Conservation (phyloP, 2,329 filamentous ascomycete species). For the Ceratocystis huliohia region DNA sequence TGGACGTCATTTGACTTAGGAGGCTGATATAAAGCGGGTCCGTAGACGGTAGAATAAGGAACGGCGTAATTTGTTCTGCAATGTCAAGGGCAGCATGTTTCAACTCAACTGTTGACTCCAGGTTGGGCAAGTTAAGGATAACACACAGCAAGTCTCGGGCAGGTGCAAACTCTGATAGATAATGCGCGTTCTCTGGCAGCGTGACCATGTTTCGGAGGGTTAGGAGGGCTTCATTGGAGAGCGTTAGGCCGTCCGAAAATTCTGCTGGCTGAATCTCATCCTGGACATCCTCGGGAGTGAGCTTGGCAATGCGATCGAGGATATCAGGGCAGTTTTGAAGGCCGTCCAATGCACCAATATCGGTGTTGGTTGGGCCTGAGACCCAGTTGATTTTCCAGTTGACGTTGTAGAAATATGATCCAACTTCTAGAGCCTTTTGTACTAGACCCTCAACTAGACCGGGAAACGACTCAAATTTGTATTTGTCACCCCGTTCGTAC, state of each 20-base stretch:
- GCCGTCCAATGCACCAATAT: constrained; percentile 35
- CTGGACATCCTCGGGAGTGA: constrained; percentile 46
- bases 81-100: constrained; percentile 88
- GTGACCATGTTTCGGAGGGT: constrained; percentile 96
- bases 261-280: constrained; percentile 61
- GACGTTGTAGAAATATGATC: constrained; percentile 66
- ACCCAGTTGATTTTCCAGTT: constrained; percentile 68
- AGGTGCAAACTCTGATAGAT: constrained; percentile 61
- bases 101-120: constrained; percentile 63
- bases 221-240: constrained; percentile 73
- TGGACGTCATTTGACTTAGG: constrained; percentile 48
- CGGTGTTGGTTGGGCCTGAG: constrained; percentile 35
- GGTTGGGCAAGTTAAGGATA: constrained; percentile 60
- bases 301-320: constrained; percentile 54
- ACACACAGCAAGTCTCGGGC: constrained; percentile 76
- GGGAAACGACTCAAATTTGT: constrained; percentile 84
- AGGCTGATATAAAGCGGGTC: constrained; percentile 72
- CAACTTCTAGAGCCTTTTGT: constrained; percentile 69
- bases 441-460: constrained; percentile 78
- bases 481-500: constrained; percentile 87
- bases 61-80: constrained; percentile 78
- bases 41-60: constrained; percentile 54
- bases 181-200: constrained; percentile 73
- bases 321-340: constrained; percentile 39
- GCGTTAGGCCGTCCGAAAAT: constrained; percentile 57